These are phyloP conservation scores for Mycotypha africana DNA, from an alignment of 371 early-diverging fungal genomes.

Conservation along the genomic window DNA sequence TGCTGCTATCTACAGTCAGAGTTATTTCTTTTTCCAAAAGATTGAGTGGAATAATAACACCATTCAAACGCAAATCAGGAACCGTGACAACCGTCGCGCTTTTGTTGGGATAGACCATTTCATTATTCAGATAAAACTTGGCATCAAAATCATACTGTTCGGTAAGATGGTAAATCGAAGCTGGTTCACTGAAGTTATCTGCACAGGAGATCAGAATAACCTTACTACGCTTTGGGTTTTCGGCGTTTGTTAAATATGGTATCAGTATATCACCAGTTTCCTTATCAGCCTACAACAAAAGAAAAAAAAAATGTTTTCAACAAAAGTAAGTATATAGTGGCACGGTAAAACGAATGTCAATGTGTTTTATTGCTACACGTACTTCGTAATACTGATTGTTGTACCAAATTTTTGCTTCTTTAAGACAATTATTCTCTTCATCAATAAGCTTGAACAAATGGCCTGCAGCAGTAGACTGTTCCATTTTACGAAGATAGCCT, in stretches of 20 bases:
- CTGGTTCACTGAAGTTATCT: slow-evolving; percentile 39
- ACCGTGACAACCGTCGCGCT: slow-evolving; percentile 38
- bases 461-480: slow-evolving; percentile 42
- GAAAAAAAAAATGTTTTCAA: not conserved
- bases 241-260: slow-evolving; percentile 25
- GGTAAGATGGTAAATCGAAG: slow-evolving; percentile 16
- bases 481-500: slow-evolving; percentile 45
- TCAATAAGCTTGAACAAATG: slow-evolving; percentile 43
- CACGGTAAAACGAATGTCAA: too few species aligned
- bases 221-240: not conserved
- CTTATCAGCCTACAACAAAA: not conserved
- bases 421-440: slow-evolving; percentile 27
- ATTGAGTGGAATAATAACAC: slow-evolving; percentile 19
- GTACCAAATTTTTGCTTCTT: slow-evolving; percentile 34
- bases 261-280: slow-evolving; percentile 37
- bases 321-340: too few species aligned
- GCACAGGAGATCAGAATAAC: slow-evolving; percentile 23
- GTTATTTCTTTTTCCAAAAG: slow-evolving; percentile 40
- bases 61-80: slow-evolving; percentile 27
- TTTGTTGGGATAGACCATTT: slow-evolving; percentile 37
- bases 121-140: slow-evolving; percentile 40
- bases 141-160: slow-evolving; percentile 36
- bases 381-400: slow-evolving; percentile 42
- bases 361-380: too few species aligned
- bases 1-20: slow-evolving; percentile 22